Percentiles rank a stretch among this genome's conserved stretches.
phyloP scores from a whole-genome alignment of 2,329 filamentous ascomycete species.

The Neopestalotiopsis rosae region DNA sequence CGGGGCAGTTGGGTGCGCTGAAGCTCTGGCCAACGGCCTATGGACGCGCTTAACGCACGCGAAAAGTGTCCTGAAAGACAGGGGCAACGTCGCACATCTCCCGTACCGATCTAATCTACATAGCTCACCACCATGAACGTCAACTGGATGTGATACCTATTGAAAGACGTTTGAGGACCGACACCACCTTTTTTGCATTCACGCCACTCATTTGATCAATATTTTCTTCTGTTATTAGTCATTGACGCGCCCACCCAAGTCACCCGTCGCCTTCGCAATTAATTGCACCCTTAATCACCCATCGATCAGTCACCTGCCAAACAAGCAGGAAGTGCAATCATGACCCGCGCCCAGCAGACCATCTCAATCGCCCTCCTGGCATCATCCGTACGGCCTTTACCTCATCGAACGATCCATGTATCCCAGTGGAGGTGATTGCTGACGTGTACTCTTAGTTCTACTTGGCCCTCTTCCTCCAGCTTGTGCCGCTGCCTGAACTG shows the following conservation, averaged over 20 bases:
- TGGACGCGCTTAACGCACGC: conserved; percentile 19
- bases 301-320: neutral
- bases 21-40: neutral
- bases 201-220: conserved; percentile 16
- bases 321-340: conserved; percentile 46
- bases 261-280: neutral
- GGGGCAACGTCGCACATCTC: neutral
- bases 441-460: conserved; percentile 69
- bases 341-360: conserved; percentile 95
- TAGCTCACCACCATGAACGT: neutral
- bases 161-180: neutral
- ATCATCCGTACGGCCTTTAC: conserved; percentile 73
- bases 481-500: conserved; percentile 78
- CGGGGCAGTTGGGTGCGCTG: neutral
- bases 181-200: conserved; percentile 9
- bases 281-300: neutral
- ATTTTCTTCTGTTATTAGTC: neutral
- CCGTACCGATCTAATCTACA: neutral
- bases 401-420: neutral
- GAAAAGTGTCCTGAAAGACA: conserved; percentile 20
- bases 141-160: neutral
- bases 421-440: neutral
- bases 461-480: conserved; percentile 81
- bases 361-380: conserved; percentile 86
- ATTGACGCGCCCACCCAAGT: neutral